These are phyloP conservation scores for Phytopythium helicoides DNA, from an alignment of 352 stramenopile genomes.

Conservation along the genomic window DNA sequence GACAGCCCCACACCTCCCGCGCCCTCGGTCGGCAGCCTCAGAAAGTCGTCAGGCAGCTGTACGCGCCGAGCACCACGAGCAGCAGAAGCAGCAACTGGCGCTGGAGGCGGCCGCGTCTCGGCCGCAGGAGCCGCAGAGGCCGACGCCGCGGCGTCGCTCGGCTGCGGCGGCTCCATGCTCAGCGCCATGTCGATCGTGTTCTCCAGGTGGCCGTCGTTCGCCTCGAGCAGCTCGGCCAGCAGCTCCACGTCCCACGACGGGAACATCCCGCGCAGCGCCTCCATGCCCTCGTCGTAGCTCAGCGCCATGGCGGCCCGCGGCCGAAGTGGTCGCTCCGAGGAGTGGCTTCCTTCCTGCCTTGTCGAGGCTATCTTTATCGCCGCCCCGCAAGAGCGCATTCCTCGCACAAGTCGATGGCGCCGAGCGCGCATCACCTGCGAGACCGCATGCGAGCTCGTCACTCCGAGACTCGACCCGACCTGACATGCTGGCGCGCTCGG, in stretches of 20 bases:
- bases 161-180: constrained; percentile 52
- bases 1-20: constrained; percentile 21
- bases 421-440: no score
- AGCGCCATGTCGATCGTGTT: constrained; percentile 74
- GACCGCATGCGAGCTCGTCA: neutral
- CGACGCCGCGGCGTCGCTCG: neutral
- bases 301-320: constrained; percentile 39
- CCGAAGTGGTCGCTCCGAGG: neutral
- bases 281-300: constrained; percentile 59
- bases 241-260: constrained; percentile 62
- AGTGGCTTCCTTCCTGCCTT: constrained; percentile 1
- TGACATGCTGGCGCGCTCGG: constrained; percentile 9
- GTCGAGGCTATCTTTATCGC: neutral
- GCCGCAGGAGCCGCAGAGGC: constrained; percentile 8
- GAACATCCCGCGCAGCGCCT: constrained; percentile 71
- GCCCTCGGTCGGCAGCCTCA: constrained; percentile 45
- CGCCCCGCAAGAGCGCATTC: neutral
- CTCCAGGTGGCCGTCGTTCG: constrained; percentile 66
- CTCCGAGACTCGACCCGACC: neutral
- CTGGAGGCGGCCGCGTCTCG: constrained; percentile 7
- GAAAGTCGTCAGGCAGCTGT: constrained; percentile 66
- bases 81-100: constrained; percentile 10
- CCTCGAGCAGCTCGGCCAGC: constrained; percentile 59
- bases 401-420: no score
- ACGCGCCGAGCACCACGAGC: constrained; percentile 19